phyloP scores from a whole-genome alignment of 768 basidiomycete species.

The Thelephora aurantiotincta region DNA sequence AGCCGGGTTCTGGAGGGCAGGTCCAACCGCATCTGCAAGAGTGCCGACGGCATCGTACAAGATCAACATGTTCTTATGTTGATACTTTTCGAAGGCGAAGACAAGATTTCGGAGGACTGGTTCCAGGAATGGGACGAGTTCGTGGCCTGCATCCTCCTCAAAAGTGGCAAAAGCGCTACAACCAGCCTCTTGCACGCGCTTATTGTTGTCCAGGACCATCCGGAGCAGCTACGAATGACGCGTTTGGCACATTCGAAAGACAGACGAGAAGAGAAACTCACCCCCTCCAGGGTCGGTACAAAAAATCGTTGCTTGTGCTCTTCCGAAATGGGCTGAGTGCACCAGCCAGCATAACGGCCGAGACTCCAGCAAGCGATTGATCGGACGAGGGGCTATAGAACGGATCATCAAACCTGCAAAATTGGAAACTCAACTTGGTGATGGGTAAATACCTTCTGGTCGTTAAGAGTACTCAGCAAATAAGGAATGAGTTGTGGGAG shows the following conservation, averaged over 20 bases:
- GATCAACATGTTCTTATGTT: constrained; percentile 98
- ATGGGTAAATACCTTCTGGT: constrained; percentile 59
- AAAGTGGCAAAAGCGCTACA: constrained; percentile 98
- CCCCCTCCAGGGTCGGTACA: constrained; percentile 96
- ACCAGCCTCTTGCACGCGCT: constrained; percentile 97
- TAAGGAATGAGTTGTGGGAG: constrained; percentile 88
- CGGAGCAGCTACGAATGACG: constrained; percentile 61
- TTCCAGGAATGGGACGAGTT: constrained; percentile 86
- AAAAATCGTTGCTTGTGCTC: constrained; percentile 87
- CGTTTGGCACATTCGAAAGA: constrained; percentile 1
- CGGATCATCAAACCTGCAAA: constrained; percentile 2
- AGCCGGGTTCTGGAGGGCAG: constrained; percentile 69
- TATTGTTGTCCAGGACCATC: constrained; percentile 97
- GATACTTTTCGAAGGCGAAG: constrained; percentile 94
- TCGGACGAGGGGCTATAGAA: constrained; percentile 75
- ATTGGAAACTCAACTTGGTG: neutral
- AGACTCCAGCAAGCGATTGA: constrained; percentile 99
- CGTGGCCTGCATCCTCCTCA: constrained; percentile 89
- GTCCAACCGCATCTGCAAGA: constrained; percentile 89
- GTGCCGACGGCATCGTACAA: constrained; percentile 99
- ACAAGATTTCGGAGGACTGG: constrained; percentile 92
- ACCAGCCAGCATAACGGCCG: constrained; percentile 98
- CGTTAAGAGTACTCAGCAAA: constrained; percentile 78
- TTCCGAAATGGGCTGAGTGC: constrained; percentile 68
- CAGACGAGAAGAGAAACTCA: constrained; percentile 26